Base-by-base conservation (phyloP, 2,329 filamentous ascomycete species). In the Pseudogymnoascus sp. region DNA sequence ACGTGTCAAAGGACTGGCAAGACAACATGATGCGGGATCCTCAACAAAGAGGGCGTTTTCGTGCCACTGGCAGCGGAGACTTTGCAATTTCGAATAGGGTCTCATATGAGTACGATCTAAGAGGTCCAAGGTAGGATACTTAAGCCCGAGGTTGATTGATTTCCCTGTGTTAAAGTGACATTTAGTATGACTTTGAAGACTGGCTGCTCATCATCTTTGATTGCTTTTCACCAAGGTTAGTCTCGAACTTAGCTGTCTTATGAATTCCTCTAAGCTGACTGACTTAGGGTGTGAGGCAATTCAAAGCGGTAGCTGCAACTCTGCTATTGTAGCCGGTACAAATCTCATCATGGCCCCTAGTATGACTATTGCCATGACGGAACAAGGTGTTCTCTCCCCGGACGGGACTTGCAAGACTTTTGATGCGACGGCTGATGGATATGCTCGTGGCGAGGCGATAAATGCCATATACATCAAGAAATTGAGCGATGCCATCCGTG, bases 221-320 rank as follows among this genome's bases (percentile, higher is more conserved):
- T 37, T 37, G 35, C 35, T n/a, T n/a, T 37, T 14, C 35, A 37
- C 14, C 22, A 37, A 37, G 35, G 35, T 37, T 37, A 37, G 35
- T 37, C 16, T 24, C 5, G 5, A 4, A n/a, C 35, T 6, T n/a
- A 37, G 35, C 2, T n/a, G 5, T 37, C 5, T 37, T 37, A n/a
- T 1, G 14, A 37, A 14, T 37, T 6, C 3, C 35, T 6, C 35
- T 2, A n/a, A 5, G 5, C 35, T 37, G 35, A 37, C 35, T n/a
- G 35, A 6, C 35, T 1, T 37, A 37, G 35, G 2, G 12, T 37
- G 35, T 37, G 35, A 37, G 35, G 35, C 35, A 37, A 37, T 37
- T n/a, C 35, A 37, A 14, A 37, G 74, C 85, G 14, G 78, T 83
- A 2, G 79, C 80, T 0, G 73, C 84, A 4, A 80, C 85, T 68